A percentile compares a stretch with the other conserved stretches of the same genome.
These are phyloP conservation scores for Kwoniella dendrophila DNA, from an alignment of 768 basidiomycete species.

Conservation along the genomic window DNA sequence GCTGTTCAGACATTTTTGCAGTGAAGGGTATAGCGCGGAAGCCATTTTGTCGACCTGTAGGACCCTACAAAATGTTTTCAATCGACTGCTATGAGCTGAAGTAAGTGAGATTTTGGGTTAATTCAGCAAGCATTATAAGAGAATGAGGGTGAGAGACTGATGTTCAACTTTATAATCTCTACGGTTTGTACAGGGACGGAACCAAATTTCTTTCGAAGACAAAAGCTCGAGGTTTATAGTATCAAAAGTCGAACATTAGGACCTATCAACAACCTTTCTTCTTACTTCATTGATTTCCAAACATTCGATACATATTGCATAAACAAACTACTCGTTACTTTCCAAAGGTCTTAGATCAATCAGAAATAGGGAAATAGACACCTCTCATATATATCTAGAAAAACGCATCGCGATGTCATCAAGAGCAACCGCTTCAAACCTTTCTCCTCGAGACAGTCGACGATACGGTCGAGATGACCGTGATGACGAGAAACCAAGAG, in stretches of 20 bases:
- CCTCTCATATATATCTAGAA: neutral
- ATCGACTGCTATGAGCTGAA: too few species aligned
- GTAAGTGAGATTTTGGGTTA: neutral
- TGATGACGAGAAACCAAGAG: constrained; percentile 19
- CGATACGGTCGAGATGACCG: constrained; percentile 13
- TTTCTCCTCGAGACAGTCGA: constrained; percentile 24
- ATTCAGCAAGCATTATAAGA: neutral
- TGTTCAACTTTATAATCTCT: neutral
- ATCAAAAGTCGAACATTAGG: too few species aligned
- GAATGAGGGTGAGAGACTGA: too few species aligned
- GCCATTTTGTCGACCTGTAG: constrained; percentile 2
- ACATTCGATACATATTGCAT: too few species aligned
- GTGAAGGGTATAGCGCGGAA: constrained; percentile 22
- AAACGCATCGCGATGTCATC: constrained; percentile 19
- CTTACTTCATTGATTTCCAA: too few species aligned
- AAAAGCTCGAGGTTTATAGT: too few species aligned
- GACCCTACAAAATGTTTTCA: neutral
- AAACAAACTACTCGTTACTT: too few species aligned
- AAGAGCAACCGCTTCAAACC: constrained; percentile 17
- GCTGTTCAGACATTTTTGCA: constrained; percentile 7
- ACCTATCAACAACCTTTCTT: too few species aligned
- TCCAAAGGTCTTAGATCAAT: neutral
- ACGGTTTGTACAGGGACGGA: neutral
- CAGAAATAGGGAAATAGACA: too few species aligned
- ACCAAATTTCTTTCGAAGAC: constrained; percentile 20